A percentile compares a stretch with the other conserved stretches of the same genome.
phyloP scores from a whole-genome alignment of 2,329 filamentous ascomycete genomes.

The Sporothrix sp. region DNA sequence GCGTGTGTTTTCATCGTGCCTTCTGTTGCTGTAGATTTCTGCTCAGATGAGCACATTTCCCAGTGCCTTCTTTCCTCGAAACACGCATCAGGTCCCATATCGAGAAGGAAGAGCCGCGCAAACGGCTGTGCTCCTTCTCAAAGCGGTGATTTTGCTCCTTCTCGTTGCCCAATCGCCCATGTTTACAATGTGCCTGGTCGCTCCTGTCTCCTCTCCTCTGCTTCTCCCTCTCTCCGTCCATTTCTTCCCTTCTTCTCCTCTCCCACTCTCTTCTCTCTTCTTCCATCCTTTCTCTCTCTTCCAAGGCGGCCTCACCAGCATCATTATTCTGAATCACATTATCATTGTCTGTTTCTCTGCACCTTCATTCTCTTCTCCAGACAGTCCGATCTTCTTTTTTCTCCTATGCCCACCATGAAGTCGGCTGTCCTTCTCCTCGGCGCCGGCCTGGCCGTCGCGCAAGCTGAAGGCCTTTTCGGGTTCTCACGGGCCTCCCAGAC shows the following conservation, averaged over 20 bases:
- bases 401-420: slow-evolving; percentile 15
- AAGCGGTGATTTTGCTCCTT: not conserved
- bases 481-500: not conserved
- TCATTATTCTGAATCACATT: slow-evolving; percentile 9
- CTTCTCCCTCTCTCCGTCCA: not conserved
- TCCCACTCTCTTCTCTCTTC: not conserved
- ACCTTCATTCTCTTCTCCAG: not conserved
- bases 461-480: slow-evolving; percentile 10
- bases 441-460: slow-evolving; percentile 11
- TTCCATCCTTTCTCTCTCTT: slow-evolving; percentile 1
- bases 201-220: not conserved
- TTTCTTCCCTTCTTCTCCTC: not conserved
- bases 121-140: not conserved
- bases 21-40: not conserved
- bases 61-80: too few species aligned
- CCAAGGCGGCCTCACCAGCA: slow-evolving; percentile 12
- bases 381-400: not conserved
- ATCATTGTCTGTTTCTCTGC: slow-evolving; percentile 3
- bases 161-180: not conserved
- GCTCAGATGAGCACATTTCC: too few species aligned
- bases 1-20: slow-evolving; percentile 4
- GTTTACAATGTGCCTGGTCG: not conserved
- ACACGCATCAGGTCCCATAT: too few species aligned
- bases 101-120: not conserved
- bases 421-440: slow-evolving; percentile 12